phyloP scores from a whole-genome alignment of 1,284 basidiomycete species.

The Athelia sp. region DNA sequence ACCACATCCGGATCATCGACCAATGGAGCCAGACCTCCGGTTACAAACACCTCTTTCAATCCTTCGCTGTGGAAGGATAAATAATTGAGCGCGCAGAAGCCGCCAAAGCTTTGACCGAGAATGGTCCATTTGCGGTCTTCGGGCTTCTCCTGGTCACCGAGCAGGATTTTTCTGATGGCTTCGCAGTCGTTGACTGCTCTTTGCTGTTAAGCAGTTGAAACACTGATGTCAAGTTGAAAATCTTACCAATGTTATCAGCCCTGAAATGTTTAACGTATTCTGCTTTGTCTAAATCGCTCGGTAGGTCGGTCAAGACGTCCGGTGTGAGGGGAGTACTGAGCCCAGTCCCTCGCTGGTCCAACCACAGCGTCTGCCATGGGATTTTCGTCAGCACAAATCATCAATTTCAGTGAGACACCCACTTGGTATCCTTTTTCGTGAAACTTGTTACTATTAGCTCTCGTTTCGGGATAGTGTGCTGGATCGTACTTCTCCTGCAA shows the following conservation, averaged over 20 bases:
- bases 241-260: constrained; percentile 42
- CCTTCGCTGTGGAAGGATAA: constrained; percentile 39
- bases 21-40: constrained; percentile 42
- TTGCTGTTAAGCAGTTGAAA: background rate
- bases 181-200: constrained; percentile 43
- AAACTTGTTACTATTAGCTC: constrained; percentile 22
- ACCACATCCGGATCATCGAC: constrained; percentile 36
- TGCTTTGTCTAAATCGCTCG: constrained; percentile 37
- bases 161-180: constrained; percentile 36
- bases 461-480: constrained; percentile 1
- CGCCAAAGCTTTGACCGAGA: constrained; percentile 47
- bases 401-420: background rate
- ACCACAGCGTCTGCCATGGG: constrained; percentile 36
- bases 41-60: constrained; percentile 43
- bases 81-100: constrained; percentile 45
- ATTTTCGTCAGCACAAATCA: background rate
- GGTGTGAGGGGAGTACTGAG: constrained; percentile 42
- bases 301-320: constrained; percentile 32
- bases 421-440: constrained; percentile 47
- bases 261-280: constrained; percentile 45
- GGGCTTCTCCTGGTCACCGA: constrained; percentile 30
- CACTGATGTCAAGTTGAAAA: background rate
- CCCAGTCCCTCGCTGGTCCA: constrained; percentile 49
- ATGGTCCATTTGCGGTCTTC: constrained; percentile 45
- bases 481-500: constrained; percentile 26